Evolutionary conservation across 208 protist species (phyloP), one percentile per base, ranked within the genome.

Genomic region (Trypanosoma scelopori): DNA sequence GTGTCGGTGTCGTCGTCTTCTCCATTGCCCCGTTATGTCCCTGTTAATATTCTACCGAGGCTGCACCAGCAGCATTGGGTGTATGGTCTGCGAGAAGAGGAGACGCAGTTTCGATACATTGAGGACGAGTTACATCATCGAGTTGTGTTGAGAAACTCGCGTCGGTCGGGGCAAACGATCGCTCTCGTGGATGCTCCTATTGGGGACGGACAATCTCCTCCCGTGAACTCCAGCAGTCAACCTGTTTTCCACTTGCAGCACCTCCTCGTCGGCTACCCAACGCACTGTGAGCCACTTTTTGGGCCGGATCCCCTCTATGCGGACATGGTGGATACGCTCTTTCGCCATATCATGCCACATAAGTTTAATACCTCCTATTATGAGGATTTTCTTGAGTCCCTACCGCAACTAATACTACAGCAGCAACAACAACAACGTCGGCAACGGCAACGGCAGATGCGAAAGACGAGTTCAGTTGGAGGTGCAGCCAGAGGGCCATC

Each of bases 241-340:
- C n/a, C 48, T 48, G 9, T 55, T 25, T 56, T 65, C 18, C 27
- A 56, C 41, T 30, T 65, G 0, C 16, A 65, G 16, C 13, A 55
- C 22, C 37, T 50, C 55, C 51, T 57, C 1, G 13, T 50, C 27
- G 60, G 42, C 15, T 57, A 55, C 27, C 60, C 46, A 5, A 65
- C 60, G 0, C 60, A 65, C 18, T 63, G 57, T 41, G 57, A 63
- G 35, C 57, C 57, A 27, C 20, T 63, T n/a, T 27, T 39, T 18
- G 57, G 57, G 41, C 13, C 7, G 18, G 57, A 63, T 63, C 39
- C 57, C 7, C 9, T 53, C 20, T 63, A 28, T 42, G 57, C 57
- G 35, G 57, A 63, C n/a, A 49, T 63, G 0, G 35, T 63, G 35
- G 27, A 57, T 57, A 41, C 27, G 35, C 32, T 57, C 13, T 57